phyloP scores from a whole-genome alignment of 805 yeast species.

The Candida argentea region DNA sequence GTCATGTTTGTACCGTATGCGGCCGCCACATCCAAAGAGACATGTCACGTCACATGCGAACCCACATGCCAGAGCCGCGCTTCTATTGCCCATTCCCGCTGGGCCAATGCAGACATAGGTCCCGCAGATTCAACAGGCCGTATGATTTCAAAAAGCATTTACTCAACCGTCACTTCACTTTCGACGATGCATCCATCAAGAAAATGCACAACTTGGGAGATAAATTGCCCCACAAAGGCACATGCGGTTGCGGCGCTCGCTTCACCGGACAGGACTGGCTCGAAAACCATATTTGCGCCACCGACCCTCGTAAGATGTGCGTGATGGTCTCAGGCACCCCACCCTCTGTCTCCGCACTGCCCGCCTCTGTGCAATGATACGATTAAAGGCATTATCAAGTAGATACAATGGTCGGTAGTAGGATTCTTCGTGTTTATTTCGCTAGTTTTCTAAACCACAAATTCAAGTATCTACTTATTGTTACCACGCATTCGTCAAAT shows the following conservation, averaged over 20 bases:
- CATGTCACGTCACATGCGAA: constrained; percentile 52
- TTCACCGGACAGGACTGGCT: constrained; percentile 27
- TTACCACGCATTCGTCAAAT: no score
- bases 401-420: no score
- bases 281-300: constrained; percentile 23
- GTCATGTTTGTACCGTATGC: constrained; percentile 43
- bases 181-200: constrained; percentile 37
- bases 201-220: constrained; percentile 41
- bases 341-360: no score
- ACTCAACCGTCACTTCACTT: constrained; percentile 48
- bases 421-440: no score
- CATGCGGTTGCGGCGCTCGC: constrained; percentile 34
- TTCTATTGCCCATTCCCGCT: constrained; percentile 51
- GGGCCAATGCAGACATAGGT: constrained; percentile 44
- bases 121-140: constrained; percentile 56
- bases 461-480: no score
- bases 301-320: constrained; percentile 7
- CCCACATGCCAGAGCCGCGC: constrained; percentile 47
- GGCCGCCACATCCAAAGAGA: constrained; percentile 47
- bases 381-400: no score
- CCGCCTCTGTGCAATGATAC: no score
- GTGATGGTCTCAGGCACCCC: no score
- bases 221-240: constrained; percentile 41
- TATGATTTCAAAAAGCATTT: constrained; percentile 61
- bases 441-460: no score